Evolutionary conservation across 768 basidiomycete genomes (phyloP).

Genomic region (Mycena alexandri): DNA sequence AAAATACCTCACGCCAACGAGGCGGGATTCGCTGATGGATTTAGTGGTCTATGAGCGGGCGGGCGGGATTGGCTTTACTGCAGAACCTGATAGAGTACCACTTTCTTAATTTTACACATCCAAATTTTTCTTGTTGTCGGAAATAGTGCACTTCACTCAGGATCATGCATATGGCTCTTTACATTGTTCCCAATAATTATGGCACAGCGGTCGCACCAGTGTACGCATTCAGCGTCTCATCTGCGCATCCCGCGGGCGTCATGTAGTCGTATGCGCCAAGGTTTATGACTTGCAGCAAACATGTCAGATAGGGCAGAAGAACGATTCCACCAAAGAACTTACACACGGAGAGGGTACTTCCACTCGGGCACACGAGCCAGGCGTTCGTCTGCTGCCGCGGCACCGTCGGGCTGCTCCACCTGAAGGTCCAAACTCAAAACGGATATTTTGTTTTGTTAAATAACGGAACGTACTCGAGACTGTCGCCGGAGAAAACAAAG

Average conservation of each 20-base stretch:
- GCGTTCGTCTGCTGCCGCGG: slow-evolving; percentile 65
- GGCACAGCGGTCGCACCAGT: slow-evolving; percentile 65
- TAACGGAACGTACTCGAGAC: slow-evolving; percentile 53
- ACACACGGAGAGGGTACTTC: slow-evolving; percentile 36
- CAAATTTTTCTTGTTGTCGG: too few species aligned
- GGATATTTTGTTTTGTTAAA: not conserved
- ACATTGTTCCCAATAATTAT: not conserved
- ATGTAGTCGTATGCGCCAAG: slow-evolving; percentile 66
- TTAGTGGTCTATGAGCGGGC: slow-evolving; percentile 24
- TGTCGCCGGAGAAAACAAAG: slow-evolving; percentile 71
- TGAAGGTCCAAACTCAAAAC: not conserved
- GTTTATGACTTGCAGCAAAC: slow-evolving; percentile 54
- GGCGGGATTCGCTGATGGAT: slow-evolving; percentile 29
- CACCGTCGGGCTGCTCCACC: slow-evolving; percentile 65
- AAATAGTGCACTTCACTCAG: too few species aligned
- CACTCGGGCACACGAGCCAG: slow-evolving; percentile 66
- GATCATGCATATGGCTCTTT: too few species aligned
- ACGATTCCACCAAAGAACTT: not conserved
- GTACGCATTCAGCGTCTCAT: slow-evolving; percentile 72
- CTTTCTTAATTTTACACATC: too few species aligned
- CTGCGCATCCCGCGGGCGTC: slow-evolving; percentile 71
- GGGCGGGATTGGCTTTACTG: too few species aligned
- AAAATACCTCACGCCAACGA: slow-evolving; percentile 12
- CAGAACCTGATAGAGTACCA: too few species aligned
- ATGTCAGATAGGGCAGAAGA: too few species aligned